Base-by-base conservation (phyloP, 2,329 filamentous ascomycete species). In the Fonsecaea pedrosoi region DNA sequence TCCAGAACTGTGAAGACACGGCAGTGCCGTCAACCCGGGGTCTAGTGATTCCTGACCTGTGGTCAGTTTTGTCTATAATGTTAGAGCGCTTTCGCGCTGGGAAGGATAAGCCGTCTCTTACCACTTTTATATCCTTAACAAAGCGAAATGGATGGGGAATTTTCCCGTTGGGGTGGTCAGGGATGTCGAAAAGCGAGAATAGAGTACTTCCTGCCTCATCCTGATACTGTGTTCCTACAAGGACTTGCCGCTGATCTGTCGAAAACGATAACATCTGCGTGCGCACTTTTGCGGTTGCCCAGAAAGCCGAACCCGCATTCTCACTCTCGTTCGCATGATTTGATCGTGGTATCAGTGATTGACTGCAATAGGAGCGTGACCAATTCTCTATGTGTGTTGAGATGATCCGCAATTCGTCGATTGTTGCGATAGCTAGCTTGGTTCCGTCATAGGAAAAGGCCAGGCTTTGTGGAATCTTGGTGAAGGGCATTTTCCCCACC, bases 391-490 rank as follows among this genome's bases (percentile, higher is more conserved):
- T 42, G 1, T 6, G 10, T 18, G 57, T 60, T 18, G 38, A 45
- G 38, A 60, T 50, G 15, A 60, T 50, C 30, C 40, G 30, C 57
- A 60, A 25, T 60, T 60, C 40, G 45, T 13, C 18, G 13, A 25
- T 21, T 50, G 57, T 21, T 13, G 38, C 40, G 21, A 60, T 30
- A 60, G 57, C 57, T 18, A 60, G 57, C 57, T 60, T 18, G 4
- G 57, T 32, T 34, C 57, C 57, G 32, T 50, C 40, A 21, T 13
- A 12, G n/a, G 57, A 60, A 15, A 60, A 60, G 8, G n/a, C 18
- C 12, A 60, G 30, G 25, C 40, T 60, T 37, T 34, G 21, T 8
- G 57, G 57, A 18, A 18, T 18, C 15, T 50, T 50, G 1, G 35
- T 18, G 25, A 60, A 35, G 12, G 13, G 13, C 57, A 60, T 60